Base-by-base conservation (phyloP, 2,329 filamentous ascomycete genomes). In the Penicillium sp. region DNA sequence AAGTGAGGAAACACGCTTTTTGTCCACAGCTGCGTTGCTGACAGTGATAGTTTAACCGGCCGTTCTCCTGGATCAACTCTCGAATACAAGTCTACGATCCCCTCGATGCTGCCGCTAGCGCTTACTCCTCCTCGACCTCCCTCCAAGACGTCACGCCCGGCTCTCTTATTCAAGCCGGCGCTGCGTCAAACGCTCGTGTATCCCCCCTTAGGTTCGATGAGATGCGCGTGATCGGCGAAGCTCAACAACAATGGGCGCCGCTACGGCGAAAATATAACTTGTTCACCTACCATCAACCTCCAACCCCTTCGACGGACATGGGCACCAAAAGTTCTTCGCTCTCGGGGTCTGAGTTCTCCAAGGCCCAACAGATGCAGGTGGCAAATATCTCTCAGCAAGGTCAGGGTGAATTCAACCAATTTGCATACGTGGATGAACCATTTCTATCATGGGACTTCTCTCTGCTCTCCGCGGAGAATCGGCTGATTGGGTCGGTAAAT, bases 381-480 rank as follows among this genome's bases (percentile, higher is more conserved):
- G 54, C 58, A n/a, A 50, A 45, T 21, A 45, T 39, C 2, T 45
- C 53, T 37, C 33, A 51, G 44, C 49, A 58, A 60, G 46, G 48
- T 5, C 31, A 63, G 43, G 70, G 73, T 13, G 70, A 72, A 36
- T 79, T 78, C 63, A 58, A 66, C 11, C 80, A 83, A 50, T 83
- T 83, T 54, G 80, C 80, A 3, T 74, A 76, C 30, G 74, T 83
- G 8, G 71, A 83, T 52, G 80, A 83, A 52, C 78, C 76, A 0
- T 78, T 81, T 54, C 60, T 83, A 1, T 81, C 78, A 7, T 83
- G 79, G 79, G 78, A 83, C 58, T 84, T 84, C 58, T 74, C 74
- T 7, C 67, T 84, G 3, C 70, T 69, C 21, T 72, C 73, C 2
- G 71, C 74, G 36, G 68, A 77, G 16, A 58, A 65, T 28, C 65